Percentiles rank a stretch among this genome's conserved stretches.
Conservation (phyloP, 1,139 yeast species). For the Tardiomyces blankii region DNA sequence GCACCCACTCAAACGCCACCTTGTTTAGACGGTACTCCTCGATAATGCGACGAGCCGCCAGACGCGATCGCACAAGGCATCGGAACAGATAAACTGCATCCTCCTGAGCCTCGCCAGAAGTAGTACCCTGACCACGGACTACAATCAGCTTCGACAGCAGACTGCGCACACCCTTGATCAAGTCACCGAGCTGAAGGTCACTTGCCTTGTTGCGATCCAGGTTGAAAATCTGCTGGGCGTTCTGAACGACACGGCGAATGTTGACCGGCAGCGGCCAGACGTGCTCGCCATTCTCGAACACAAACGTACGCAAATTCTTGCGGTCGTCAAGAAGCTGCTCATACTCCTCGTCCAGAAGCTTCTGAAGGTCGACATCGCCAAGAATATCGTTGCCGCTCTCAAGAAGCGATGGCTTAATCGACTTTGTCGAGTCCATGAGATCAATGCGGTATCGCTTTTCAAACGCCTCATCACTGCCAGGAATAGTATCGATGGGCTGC, state of each 20-base stretch:
- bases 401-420: slow-evolving; percentile 59
- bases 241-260: slow-evolving; percentile 90
- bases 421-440: slow-evolving; percentile 52
- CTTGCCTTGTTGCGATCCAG: slow-evolving; percentile 85
- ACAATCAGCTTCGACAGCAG: slow-evolving; percentile 61
- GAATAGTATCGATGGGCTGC: slow-evolving; percentile 93
- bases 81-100: slow-evolving; percentile 89
- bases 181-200: slow-evolving; percentile 75
- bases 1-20: slow-evolving; percentile 89
- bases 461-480: slow-evolving; percentile 79
- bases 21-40: slow-evolving; percentile 82
- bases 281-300: slow-evolving; percentile 87
- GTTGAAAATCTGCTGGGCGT: slow-evolving; percentile 95
- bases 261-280: slow-evolving; percentile 98
- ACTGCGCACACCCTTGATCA: slow-evolving; percentile 61
- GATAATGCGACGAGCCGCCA: slow-evolving; percentile 81
- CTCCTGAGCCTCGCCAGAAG: slow-evolving; percentile 77
- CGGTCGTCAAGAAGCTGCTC: slow-evolving; percentile 70
- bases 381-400: slow-evolving; percentile 87
- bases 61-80: slow-evolving; percentile 82
- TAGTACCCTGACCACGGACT: slow-evolving; percentile 69
- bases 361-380: slow-evolving; percentile 82
- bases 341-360: slow-evolving; percentile 73
- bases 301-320: slow-evolving; percentile 59
- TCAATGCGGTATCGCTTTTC: slow-evolving; percentile 82